Evolutionary conservation across 2,329 filamentous ascomycete genomes (phyloP).

Genomic region (Emergomyces africanus): DNA sequence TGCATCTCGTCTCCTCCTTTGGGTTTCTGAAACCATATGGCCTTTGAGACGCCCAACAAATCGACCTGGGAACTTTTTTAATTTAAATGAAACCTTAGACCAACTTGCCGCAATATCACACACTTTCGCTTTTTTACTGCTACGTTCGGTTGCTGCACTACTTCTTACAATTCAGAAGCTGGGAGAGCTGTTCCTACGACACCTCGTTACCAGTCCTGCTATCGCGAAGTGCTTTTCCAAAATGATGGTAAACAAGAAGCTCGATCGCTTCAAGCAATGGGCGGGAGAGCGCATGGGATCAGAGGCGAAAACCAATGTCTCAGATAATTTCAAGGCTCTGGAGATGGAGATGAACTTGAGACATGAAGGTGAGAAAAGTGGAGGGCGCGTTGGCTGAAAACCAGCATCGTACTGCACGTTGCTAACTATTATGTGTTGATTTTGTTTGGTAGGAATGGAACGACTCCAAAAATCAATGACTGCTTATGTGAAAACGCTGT

Average conservation of each 20-base stretch:
- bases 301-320: slow-evolving; percentile 73
- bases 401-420: neutral
- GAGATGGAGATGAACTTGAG: slow-evolving; percentile 84
- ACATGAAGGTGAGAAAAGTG: slow-evolving; percentile 55
- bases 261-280: slow-evolving; percentile 96
- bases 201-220: neutral
- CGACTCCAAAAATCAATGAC: slow-evolving; percentile 77
- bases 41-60: neutral
- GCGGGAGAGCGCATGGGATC: slow-evolving; percentile 91
- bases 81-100: neutral
- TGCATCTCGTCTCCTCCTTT: neutral
- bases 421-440: slow-evolving; percentile 9
- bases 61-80: neutral
- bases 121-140: neutral
- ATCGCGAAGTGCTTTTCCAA: neutral
- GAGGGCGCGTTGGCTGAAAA: neutral
- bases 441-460: slow-evolving; percentile 61
- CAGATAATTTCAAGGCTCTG: slow-evolving; percentile 81
- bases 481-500: slow-evolving; percentile 74
- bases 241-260: slow-evolving; percentile 68
- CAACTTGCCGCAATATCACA: neutral
- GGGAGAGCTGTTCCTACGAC: neutral
- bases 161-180: neutral
- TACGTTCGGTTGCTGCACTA: neutral
- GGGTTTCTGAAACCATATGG: neutral